phyloP scores from a whole-genome alignment of 257 asterid genomes.

The Lycium barbarum region DNA sequence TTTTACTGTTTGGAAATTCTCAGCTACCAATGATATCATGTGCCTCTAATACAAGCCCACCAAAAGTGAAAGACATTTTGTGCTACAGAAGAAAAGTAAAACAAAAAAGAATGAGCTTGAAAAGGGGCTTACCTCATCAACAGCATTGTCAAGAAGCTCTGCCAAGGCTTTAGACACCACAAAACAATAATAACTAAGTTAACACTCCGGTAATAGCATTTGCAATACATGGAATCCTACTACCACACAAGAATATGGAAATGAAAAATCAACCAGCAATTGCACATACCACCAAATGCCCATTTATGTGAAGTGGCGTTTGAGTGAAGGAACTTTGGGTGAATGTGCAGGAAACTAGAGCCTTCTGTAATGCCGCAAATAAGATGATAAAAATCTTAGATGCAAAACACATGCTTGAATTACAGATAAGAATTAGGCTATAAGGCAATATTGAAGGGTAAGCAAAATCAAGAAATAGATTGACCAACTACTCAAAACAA shows the following conservation, averaged over 20 bases:
- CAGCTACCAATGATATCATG: slow-evolving; percentile 21
- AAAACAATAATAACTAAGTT: background rate
- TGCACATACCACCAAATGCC: slow-evolving; percentile 92
- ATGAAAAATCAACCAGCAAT: slow-evolving; percentile 23
- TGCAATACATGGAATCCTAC: slow-evolving; percentile 22
- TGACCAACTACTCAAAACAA: slow-evolving; percentile 25
- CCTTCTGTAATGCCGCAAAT: slow-evolving; percentile 60
- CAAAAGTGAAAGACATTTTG: background rate
- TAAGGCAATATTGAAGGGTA: slow-evolving; percentile 6
- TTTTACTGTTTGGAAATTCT: background rate
- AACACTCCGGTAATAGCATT: background rate
- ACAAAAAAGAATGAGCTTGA: background rate
- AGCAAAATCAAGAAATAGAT: slow-evolving; percentile 2
- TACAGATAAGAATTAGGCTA: slow-evolving; percentile 12
- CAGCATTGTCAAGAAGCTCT: slow-evolving; percentile 89
- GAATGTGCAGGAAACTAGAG: slow-evolving; percentile 73
- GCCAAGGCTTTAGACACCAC: slow-evolving; percentile 76
- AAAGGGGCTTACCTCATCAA: slow-evolving; percentile 75
- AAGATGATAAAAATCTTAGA: background rate
- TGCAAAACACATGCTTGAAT: slow-evolving; percentile 16
- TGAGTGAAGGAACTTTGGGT: slow-evolving; percentile 96
- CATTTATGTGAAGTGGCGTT: slow-evolving; percentile 99
- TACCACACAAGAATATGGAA: background rate
- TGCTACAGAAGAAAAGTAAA: background rate
- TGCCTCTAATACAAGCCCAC: slow-evolving; percentile 6